A percentile compares a stretch with the other conserved stretches of the same genome.
Conservation (phyloP, 2,329 filamentous ascomycete genomes). For the Fusarium temperatum region DNA sequence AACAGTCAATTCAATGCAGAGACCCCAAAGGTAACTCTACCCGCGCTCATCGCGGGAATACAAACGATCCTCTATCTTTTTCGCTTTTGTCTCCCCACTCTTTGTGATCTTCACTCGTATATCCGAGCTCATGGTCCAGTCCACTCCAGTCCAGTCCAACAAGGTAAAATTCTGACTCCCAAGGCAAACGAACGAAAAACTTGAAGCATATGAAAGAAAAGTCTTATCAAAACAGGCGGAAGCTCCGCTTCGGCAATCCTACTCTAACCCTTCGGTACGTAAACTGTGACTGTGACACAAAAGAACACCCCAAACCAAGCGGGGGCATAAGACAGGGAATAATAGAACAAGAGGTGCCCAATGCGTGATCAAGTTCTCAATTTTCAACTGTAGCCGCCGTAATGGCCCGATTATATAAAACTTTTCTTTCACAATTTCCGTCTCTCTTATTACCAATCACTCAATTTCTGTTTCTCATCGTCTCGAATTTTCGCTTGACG, state of each 20-base stretch:
- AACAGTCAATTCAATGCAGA: not conserved
- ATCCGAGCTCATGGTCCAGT: conserved; percentile 4
- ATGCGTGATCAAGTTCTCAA: conserved; percentile 14
- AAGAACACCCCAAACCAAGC: conserved; percentile 12
- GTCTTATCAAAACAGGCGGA: conserved; percentile 10
- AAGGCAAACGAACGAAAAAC: not conserved
- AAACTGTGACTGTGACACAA: conserved; percentile 19
- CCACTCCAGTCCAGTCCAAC: not conserved
- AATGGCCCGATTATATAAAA: conserved; percentile 26
- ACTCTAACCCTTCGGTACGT: conserved; percentile 4
- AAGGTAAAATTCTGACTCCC: conserved; percentile 9
- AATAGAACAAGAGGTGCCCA: conserved; percentile 7
- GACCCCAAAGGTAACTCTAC: not conserved
- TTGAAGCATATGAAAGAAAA: not conserved
- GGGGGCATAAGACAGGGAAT: conserved; percentile 27
- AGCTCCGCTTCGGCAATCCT: conserved; percentile 36
- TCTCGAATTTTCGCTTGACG: not conserved
- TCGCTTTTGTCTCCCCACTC: conserved; percentile 9
- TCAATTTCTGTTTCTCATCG: not conserved
- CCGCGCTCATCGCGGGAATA: conserved; percentile 1
- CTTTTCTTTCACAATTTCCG: not conserved
- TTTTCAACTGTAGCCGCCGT: not conserved
- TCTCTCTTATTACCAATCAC: not conserved
- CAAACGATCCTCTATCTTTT: not conserved
- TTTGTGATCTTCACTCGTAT: conserved; percentile 20